Evolutionary conservation across 306 rosid genomes (phyloP).

Genomic region (Luffa aegyptiaca): DNA sequence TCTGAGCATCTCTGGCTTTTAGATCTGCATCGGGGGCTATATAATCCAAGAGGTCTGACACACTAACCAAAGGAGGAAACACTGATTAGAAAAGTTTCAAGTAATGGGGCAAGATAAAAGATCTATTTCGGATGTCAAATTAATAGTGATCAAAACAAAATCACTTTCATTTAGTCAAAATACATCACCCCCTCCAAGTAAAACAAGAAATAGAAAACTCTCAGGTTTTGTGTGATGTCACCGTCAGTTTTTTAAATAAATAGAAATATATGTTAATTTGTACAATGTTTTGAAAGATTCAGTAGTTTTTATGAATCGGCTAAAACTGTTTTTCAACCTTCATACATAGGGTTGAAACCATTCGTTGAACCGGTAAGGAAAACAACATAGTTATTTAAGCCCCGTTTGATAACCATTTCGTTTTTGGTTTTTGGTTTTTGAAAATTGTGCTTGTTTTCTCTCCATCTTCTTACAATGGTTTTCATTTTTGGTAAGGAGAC

Average conservation of each 20-base stretch:
- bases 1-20: conserved; percentile 90
- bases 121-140: not conserved
- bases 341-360: not conserved
- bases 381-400: too few relatives aligned
- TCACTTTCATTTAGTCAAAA: not conserved
- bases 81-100: not conserved
- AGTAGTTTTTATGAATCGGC: not conserved
- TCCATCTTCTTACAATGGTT: too few relatives aligned
- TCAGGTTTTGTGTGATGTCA: not conserved
- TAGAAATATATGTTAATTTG: not conserved
- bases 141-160: not conserved
- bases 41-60: conserved; percentile 95
- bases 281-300: not conserved
- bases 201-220: not conserved
- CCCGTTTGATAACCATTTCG: too few relatives aligned
- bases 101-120: not conserved
- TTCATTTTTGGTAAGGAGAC: too few relatives aligned
- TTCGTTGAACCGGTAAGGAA: too few relatives aligned
- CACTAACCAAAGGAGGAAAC: conserved; percentile 39
- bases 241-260: too few relatives aligned
- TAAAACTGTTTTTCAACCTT: not conserved
- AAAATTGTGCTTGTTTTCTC: too few relatives aligned
- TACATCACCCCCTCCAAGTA: not conserved
- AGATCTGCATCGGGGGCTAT: conserved; percentile 86
- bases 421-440: too few relatives aligned